Evolutionary conservation across 768 basidiomycete species (phyloP).

Genomic region (Trametes elegans): DNA sequence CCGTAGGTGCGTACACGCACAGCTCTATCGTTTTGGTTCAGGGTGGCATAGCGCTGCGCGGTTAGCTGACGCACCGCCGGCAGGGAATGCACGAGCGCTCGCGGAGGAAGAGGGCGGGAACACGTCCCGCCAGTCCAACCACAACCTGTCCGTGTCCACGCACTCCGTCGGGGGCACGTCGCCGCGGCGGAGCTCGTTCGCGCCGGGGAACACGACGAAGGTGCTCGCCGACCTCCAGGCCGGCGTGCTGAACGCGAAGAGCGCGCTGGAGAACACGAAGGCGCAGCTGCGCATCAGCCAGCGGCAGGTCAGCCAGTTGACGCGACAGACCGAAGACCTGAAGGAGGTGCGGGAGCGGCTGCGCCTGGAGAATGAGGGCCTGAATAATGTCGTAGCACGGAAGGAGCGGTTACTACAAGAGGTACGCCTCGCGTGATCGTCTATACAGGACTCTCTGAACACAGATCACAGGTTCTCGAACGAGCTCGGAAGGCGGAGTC

Average conservation of each 20-base stretch:
- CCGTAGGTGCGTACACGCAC: slow-evolving; percentile 62
- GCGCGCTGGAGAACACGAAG: slow-evolving; percentile 85
- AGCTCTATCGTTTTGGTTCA: not conserved
- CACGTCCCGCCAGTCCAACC: slow-evolving; percentile 23
- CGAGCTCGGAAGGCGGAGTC: slow-evolving; percentile 85
- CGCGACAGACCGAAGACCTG: slow-evolving; percentile 83
- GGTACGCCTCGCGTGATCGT: slow-evolving; percentile 38
- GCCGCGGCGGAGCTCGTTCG: slow-evolving; percentile 58
- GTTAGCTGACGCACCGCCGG: slow-evolving; percentile 6
- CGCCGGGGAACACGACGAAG: slow-evolving; percentile 80
- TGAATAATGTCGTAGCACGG: slow-evolving; percentile 84
- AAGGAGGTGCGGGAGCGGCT: slow-evolving; percentile 85
- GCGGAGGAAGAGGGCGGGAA: slow-evolving; percentile 68
- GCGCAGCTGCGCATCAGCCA: slow-evolving; percentile 78
- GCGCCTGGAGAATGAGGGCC: slow-evolving; percentile 79
- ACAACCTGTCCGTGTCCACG: slow-evolving; percentile 29
- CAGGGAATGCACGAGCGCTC: slow-evolving; percentile 82
- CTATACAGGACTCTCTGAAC: not conserved
- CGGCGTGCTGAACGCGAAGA: slow-evolving; percentile 74
- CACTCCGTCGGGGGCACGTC: slow-evolving; percentile 39
- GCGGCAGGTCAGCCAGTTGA: slow-evolving; percentile 78
- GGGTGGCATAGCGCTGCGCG: slow-evolving; percentile 10
- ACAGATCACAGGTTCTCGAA: slow-evolving; percentile 48
- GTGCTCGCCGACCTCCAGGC: slow-evolving; percentile 86
- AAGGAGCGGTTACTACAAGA: slow-evolving; percentile 88